These are phyloP conservation scores for Ceratocystis lukuohia DNA, from an alignment of 2,329 filamentous ascomycete genomes.

Conservation along the genomic window DNA sequence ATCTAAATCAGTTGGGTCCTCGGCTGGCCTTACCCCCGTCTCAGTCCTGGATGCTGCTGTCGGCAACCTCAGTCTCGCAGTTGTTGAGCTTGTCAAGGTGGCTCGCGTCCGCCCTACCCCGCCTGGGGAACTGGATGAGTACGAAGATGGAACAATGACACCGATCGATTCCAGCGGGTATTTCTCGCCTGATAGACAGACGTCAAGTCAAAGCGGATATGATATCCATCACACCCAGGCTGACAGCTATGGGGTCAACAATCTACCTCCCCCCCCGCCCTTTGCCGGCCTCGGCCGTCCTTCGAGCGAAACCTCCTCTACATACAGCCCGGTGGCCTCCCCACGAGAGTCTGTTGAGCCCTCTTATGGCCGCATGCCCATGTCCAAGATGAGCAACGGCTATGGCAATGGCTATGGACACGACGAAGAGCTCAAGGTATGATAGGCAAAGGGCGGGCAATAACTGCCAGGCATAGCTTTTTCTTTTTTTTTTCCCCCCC, in stretches of 20 bases:
- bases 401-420: slow-evolving; percentile 15
- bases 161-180: slow-evolving; percentile 56
- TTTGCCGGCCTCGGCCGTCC: slow-evolving; percentile 47
- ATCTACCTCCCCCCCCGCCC: slow-evolving; percentile 37
- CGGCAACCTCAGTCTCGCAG: slow-evolving; percentile 70
- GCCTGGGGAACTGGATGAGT: slow-evolving; percentile 60
- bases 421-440: slow-evolving; percentile 19
- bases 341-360: slow-evolving; percentile 45
- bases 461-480: neutral
- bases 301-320: slow-evolving; percentile 54
- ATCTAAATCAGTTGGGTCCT: slow-evolving; percentile 75
- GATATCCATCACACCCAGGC: slow-evolving; percentile 13
- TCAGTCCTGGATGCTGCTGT: slow-evolving; percentile 86
- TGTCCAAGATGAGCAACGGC: slow-evolving; percentile 14
- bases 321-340: slow-evolving; percentile 61
- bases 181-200: slow-evolving; percentile 42
- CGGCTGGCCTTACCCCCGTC: slow-evolving; percentile 79
- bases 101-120: slow-evolving; percentile 75
- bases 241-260: slow-evolving; percentile 6
- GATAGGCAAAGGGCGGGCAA: neutral
- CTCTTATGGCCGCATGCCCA: slow-evolving; percentile 13
- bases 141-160: slow-evolving; percentile 53
- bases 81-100: slow-evolving; percentile 71
- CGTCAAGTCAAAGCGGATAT: slow-evolving; percentile 20
- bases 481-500: neutral